Conservation (phyloP, 1,284 basidiomycete genomes). For the Ustilago trichophora region DNA sequence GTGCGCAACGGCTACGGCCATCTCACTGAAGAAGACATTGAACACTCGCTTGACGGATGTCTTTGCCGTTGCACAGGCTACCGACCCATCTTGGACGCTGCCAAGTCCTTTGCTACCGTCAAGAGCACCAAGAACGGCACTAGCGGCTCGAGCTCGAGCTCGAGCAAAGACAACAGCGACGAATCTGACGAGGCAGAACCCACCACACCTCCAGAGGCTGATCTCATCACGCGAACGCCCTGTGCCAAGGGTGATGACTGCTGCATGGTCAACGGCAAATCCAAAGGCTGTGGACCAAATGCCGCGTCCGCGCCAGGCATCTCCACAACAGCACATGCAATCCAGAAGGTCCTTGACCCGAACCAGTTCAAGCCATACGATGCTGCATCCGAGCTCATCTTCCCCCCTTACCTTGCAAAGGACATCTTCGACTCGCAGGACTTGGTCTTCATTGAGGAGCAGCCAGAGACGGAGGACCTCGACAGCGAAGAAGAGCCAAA, state of each 20-base stretch:
- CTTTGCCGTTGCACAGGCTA: constrained; percentile 65
- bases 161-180: constrained; percentile 34
- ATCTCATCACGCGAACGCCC: constrained; percentile 39
- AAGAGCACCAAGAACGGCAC: constrained; percentile 22
- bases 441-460: constrained; percentile 52
- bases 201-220: constrained; percentile 41
- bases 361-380: constrained; percentile 58
- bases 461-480: constrained; percentile 25
- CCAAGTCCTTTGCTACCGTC: constrained; percentile 56
- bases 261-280: constrained; percentile 49
- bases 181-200: constrained; percentile 39
- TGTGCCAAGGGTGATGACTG: constrained; percentile 54
- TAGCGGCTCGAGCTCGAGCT: constrained; percentile 5
- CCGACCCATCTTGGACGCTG: constrained; percentile 57
- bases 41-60: constrained; percentile 66
- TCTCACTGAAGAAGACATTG: constrained; percentile 64
- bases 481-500: constrained; percentile 16
- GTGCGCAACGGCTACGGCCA: constrained; percentile 59
- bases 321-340: constrained; percentile 37
- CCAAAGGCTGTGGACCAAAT: constrained; percentile 22
- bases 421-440: constrained; percentile 52
- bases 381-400: constrained; percentile 65
- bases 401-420: constrained; percentile 63
- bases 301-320: constrained; percentile 10
- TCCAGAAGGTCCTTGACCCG: constrained; percentile 36